Evolutionary conservation across 768 basidiomycete genomes (phyloP).

Genomic region (Gloeopeniophorella convolvens): DNA sequence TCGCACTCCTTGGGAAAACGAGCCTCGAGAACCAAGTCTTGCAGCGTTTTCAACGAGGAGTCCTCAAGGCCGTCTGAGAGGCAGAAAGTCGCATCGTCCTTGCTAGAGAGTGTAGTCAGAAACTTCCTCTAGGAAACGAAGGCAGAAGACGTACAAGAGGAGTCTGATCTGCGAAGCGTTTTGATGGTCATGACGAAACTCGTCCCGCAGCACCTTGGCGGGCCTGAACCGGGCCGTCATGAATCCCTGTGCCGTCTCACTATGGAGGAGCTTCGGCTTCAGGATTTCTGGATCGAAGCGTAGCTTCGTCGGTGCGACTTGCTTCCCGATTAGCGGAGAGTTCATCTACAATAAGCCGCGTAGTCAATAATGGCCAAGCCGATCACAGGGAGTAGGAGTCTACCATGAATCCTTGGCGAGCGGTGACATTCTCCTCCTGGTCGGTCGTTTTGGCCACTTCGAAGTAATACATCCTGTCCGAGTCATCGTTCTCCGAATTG

Average conservation of each 20-base stretch:
- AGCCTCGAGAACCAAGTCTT: neutral
- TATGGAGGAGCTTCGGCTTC: neutral
- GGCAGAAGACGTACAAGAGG: neutral
- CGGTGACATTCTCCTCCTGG: neutral
- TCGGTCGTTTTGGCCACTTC: neutral
- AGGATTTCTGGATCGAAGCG: neutral
- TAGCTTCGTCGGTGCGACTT: neutral
- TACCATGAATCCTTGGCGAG: neutral
- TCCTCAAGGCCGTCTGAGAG: neutral
- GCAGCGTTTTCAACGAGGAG: neutral
- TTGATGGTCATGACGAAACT: neutral
- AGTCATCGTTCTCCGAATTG: neutral
- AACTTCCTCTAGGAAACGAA: neutral
- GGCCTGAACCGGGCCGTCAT: neutral
- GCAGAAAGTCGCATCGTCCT: neutral
- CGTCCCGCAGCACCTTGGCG: neutral
- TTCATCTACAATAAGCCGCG: neutral
- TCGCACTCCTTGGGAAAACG: neutral
- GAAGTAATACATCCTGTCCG: neutral
- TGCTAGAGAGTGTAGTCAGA: neutral
- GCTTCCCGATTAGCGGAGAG: neutral
- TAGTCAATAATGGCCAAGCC: neutral
- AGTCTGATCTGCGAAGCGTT: neutral
- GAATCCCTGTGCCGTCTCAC: neutral
- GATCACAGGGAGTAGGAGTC: too few species aligned